Evolutionary conservation across 1,139 yeast genomes (phyloP), one percentile per base, ranked within the genome.

Genomic region (Tardiomyces digboiensis): DNA sequence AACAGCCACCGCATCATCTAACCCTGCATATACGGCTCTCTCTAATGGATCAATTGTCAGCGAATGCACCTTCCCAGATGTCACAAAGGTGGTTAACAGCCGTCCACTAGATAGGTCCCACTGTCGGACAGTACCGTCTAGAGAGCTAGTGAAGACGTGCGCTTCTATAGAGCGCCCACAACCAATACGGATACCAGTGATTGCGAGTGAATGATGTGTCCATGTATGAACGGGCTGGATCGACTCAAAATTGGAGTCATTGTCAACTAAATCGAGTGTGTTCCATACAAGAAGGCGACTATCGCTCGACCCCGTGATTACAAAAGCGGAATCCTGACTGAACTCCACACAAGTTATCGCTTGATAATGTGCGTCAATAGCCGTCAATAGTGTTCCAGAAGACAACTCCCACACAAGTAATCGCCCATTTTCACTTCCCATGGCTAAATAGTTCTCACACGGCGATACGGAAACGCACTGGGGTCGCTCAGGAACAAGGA

Each of bases 301-400:
- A 67, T 91, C 98, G 39, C 72, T 73, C 50, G 95, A 87, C n/a
- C 82, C 86, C 3, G 91, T 75, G 14, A 84, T 71, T 39, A 91
- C 58, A 49, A 75, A 81, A 7, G 78, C 74, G 5, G 91, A 91
- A 57, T 88, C 83, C 16, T 64, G 52, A 2, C 85, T 69, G 53
- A 84, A 77, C 49, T 69, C 70, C 21, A 89, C 60, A 29, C 70
- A 71, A 0, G 82, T 74, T 13, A 88, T 72, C 6, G 74, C 72
- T 62, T 89, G 97, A 62, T 87, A 91, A 65, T 91, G 98, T 1
- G 87, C 82, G 43, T 86, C 91, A 55, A 78, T 78, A 8, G 80
- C 91, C 19, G 77, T 72, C 33, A 89, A 56, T 46, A 91, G 68
- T 41, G 78, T 67, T 1, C 98, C 97, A 3, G 93, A 81, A n/a